phyloP scores from a whole-genome alignment of 129 eudicot species.

The Flaveria robusta region DNA sequence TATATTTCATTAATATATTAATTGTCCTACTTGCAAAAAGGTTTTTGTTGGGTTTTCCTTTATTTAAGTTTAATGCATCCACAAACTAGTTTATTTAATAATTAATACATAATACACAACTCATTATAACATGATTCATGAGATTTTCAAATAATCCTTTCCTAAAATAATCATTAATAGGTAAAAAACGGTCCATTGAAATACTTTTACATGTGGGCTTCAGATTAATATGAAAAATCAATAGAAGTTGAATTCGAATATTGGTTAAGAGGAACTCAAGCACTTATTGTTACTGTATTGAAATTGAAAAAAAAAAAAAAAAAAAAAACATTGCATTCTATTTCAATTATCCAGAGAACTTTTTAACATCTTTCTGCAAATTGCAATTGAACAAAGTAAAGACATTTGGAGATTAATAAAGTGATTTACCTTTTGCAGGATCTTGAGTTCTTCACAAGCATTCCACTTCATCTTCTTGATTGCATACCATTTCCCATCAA shows the following conservation, averaged over 20 bases:
- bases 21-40: slow-evolving; percentile 32
- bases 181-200: too few species aligned
- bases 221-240: too few species aligned
- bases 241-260: too few species aligned
- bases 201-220: too few species aligned
- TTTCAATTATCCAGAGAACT: neutral
- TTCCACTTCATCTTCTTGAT: slow-evolving; percentile 99
- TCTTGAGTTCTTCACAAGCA: slow-evolving; percentile 94
- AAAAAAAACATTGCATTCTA: neutral
- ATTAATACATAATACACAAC: neutral
- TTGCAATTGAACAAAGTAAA: neutral
- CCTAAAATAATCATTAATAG: neutral
- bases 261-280: too few species aligned
- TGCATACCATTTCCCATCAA: slow-evolving; percentile 70
- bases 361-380: neutral
- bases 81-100: slow-evolving; percentile 3
- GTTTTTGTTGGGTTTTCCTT: slow-evolving; percentile 37
- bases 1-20: slow-evolving; percentile 9
- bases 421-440: slow-evolving; percentile 76
- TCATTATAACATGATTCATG: slow-evolving; percentile 1
- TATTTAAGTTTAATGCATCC: neutral
- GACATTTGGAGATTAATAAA: neutral
- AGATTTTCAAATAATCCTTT: too few species aligned
- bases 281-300: too few species aligned
- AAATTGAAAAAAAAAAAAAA: neutral